Evolutionary conservation across 495 filamentous ascomycete species (phyloP), one percentile per base, ranked within the genome.

Genomic region (Penicillium maclennaniae): DNA sequence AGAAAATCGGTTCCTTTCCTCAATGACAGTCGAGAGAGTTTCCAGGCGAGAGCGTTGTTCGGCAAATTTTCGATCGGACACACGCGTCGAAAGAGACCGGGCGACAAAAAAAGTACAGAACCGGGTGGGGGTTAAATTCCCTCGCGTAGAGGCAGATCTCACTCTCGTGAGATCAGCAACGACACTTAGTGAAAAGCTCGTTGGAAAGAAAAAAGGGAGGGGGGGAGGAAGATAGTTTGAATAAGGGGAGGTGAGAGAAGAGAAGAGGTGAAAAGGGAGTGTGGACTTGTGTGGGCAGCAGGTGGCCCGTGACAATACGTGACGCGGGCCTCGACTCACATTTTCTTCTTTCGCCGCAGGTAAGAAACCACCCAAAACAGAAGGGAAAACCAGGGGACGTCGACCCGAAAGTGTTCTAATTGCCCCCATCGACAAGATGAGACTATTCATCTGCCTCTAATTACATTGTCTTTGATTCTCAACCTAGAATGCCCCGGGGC

Each of bases 121-220:
- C 50, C 37, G 28, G 54, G 48, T 43, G 39, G 31, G 19, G 10
- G 10, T 34, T 14, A 34, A 56, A 43, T 57, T 67, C 56, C 52
- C 66, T 67, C 67, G 57, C 63, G 68, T 65, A 61, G 46, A 65
- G 55, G 59, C 54, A 65, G 60, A 62, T 47, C 61, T 59, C 63
- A 59, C 50, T 39, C 43, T 39, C 42, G 56, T 59, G 63, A 62
- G 59, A 49, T 65, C 53, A 62, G 61, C 72, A 74, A 76, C 74
- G 72, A 77, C 68, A 75, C 74, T 76, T 77, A 77, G 69, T 75
- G 71, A 77, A 77, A 77, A 76, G 74, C 71, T 77, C 74, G 74
- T 74, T 75, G 69, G 58, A 55, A 66, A 31, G 48, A 52, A 42
- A 27, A 50, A 47, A 56, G 50, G 53, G 52, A 31, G 43, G 38